Evolutionary conservation across 441 rosid species (phyloP).

Genomic region (Pelargonium cotyledonis): DNA sequence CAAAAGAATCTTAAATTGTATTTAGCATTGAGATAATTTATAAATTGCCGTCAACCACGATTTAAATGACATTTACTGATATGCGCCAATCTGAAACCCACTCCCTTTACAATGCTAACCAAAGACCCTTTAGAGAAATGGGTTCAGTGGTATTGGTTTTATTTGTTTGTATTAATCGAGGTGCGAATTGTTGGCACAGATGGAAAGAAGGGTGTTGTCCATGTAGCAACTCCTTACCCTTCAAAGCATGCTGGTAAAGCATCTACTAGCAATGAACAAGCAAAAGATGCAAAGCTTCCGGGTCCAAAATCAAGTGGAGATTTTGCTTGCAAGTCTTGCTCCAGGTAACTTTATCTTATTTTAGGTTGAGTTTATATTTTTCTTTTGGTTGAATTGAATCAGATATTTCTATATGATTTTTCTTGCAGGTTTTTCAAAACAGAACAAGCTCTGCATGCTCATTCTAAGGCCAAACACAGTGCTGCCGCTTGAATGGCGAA

Average conservation of each 20-base stretch:
- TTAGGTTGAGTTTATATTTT: neutral
- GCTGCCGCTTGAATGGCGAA: conserved; percentile 26
- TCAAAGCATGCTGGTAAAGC: conserved; percentile 46
- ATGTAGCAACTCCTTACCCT: conserved; percentile 74
- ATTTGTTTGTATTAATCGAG: neutral
- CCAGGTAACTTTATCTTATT: conserved; percentile 26
- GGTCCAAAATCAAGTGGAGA: conserved; percentile 35
- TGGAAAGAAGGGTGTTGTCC: conserved; percentile 41
- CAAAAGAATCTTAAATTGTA: neutral
- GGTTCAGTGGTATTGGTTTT: neutral
- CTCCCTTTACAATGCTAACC: neutral
- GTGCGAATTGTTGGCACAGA: conserved; percentile 28
- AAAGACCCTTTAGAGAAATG: neutral
- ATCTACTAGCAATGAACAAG: conserved; percentile 30
- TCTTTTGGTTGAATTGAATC: neutral
- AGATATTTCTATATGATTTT: neutral
- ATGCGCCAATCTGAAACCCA: neutral
- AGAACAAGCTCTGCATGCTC: conserved; percentile 61
- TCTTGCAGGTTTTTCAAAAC: conserved; percentile 47
- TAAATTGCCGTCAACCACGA: neutral
- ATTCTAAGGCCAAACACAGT: conserved; percentile 72
- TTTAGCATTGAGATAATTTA: neutral
- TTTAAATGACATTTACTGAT: neutral
- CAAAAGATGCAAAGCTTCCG: conserved; percentile 27
- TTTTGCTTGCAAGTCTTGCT: conserved; percentile 54